phyloP scores from a whole-genome alignment of 2,329 filamentous ascomycete genomes.

The Pezicula radicicola region DNA sequence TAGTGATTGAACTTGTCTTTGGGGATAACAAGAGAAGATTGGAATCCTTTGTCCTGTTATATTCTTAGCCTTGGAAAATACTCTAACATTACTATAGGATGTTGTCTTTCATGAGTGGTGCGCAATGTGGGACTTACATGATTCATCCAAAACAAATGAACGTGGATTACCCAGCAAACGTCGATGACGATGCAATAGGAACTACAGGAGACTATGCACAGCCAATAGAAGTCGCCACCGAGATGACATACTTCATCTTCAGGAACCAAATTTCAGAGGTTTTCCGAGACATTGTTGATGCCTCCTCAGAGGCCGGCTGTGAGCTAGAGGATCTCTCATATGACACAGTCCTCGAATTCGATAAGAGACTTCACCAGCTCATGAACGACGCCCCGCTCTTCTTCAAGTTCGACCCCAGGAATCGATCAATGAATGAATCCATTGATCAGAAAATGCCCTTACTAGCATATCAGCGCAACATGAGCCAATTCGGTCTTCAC shows the following conservation, averaged over 20 bases:
- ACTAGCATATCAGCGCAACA: slow-evolving; percentile 30
- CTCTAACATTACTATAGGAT: slow-evolving; percentile 22
- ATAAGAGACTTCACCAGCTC: slow-evolving; percentile 29
- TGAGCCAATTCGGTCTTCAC: slow-evolving; percentile 31
- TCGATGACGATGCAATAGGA: slow-evolving; percentile 31
- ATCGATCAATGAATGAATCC: slow-evolving; percentile 1
- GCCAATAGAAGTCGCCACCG: slow-evolving; percentile 18
- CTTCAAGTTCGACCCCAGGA: slow-evolving; percentile 23
- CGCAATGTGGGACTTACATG: slow-evolving; percentile 33
- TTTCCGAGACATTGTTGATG: slow-evolving; percentile 34
- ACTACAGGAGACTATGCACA: slow-evolving; percentile 13
- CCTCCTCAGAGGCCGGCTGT: slow-evolving; percentile 21
- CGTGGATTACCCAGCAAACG: slow-evolving; percentile 32
- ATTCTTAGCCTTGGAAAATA: no score
- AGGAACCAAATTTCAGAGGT: slow-evolving; percentile 31
- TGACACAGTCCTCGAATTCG: slow-evolving; percentile 30
- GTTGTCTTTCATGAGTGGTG: slow-evolving; percentile 30
- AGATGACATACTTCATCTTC: slow-evolving; percentile 36
- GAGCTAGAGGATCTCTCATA: slow-evolving; percentile 22
- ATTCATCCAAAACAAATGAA: slow-evolving; percentile 35
- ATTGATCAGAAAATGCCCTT: slow-evolving; percentile 7
- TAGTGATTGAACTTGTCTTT: background rate
- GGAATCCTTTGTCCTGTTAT: no score
- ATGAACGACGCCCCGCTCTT: slow-evolving; percentile 27
- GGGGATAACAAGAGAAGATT: no score